These are phyloP conservation scores for Calophaca sinica DNA, from an alignment of 306 rosid genomes.

Conservation along the genomic window DNA sequence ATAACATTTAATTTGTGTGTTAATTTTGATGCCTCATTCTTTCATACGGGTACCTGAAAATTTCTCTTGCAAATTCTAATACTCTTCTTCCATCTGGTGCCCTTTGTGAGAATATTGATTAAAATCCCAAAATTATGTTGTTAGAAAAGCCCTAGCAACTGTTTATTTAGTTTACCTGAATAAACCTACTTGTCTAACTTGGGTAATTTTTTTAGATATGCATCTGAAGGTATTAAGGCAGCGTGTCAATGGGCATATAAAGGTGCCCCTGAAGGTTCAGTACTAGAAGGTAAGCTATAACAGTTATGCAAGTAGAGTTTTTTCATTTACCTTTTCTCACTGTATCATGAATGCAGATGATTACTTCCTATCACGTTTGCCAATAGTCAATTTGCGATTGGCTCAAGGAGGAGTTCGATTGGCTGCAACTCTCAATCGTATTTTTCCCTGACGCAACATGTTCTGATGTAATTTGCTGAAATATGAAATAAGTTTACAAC, in stretches of 20 bases:
- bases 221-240: slow-evolving; percentile 73
- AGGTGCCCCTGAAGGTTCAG: slow-evolving; percentile 67
- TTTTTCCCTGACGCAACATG: slow-evolving; percentile 52
- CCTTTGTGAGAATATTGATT: too few relatives aligned
- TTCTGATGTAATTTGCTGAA: slow-evolving; percentile 10
- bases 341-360: slow-evolving; percentile 62
- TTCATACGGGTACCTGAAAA: too few relatives aligned
- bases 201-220: slow-evolving; percentile 39
- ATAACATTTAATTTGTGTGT: too few relatives aligned
- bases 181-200: not conserved
- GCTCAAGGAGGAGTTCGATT: slow-evolving; percentile 91
- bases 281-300: slow-evolving; percentile 66
- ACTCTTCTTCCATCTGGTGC: too few relatives aligned
- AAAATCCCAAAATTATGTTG: too few relatives aligned
- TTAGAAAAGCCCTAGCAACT: too few relatives aligned
- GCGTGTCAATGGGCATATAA: slow-evolving; percentile 92
- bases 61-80: too few relatives aligned
- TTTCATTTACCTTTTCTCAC: slow-evolving; percentile 28
- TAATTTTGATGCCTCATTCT: too few relatives aligned
- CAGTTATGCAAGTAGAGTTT: not conserved
- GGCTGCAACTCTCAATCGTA: slow-evolving; percentile 79
- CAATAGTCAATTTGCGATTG: slow-evolving; percentile 65
- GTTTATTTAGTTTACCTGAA: not conserved
- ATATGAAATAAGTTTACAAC: not conserved
- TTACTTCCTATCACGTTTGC: slow-evolving; percentile 77